A percentile compares a stretch with the other conserved stretches of the same genome.
Conservation (phyloP, 768 basidiomycete genomes). For the Heimioporus sp. region DNA sequence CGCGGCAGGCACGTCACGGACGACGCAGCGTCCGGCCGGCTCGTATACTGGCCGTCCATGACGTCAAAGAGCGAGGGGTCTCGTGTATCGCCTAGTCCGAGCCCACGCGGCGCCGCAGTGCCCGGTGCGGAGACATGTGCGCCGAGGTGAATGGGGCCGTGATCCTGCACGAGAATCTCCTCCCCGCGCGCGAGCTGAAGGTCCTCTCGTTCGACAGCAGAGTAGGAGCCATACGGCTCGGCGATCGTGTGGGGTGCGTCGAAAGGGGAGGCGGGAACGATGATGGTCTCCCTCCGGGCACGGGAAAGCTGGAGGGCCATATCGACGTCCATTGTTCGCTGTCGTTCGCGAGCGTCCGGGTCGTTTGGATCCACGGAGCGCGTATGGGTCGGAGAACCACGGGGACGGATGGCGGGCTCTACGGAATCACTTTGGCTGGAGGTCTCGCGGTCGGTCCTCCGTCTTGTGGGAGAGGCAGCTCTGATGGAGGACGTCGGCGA, state of each 20-base stretch:
- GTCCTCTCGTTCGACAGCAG: conserved; percentile 49
- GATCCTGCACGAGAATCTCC: conserved; percentile 14
- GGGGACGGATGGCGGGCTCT: conserved; percentile 40
- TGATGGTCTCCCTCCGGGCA: conserved; percentile 63
- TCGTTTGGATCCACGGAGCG: conserved; percentile 69
- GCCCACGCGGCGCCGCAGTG: conserved; percentile 25
- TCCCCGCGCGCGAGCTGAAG: conserved; percentile 40
- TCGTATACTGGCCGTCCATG: conserved; percentile 20
- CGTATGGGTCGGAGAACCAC: conserved; percentile 60
- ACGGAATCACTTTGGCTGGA: conserved; percentile 40
- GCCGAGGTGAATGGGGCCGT: conserved; percentile 2
- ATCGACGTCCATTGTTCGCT: conserved; percentile 91
- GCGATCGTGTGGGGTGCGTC: conserved; percentile 29
- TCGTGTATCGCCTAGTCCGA: conserved; percentile 42
- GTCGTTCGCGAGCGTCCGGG: conserved; percentile 77
- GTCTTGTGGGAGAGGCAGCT: conserved; percentile 39
- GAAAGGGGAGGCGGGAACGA: conserved; percentile 35
- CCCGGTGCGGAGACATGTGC: conserved; percentile 1
- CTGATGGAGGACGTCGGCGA: conserved; percentile 43
- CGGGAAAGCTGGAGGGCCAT: conserved; percentile 82
- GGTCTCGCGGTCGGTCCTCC: conserved; percentile 32
- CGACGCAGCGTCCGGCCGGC: conserved; percentile 25
- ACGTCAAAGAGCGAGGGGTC: conserved; percentile 47
- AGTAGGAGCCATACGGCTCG: conserved; percentile 42
- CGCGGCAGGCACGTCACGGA: conserved; percentile 55